These are phyloP conservation scores for Apiotrichum sp. DNA, from an alignment of 1,284 basidiomycete species.

Conservation along the genomic window DNA sequence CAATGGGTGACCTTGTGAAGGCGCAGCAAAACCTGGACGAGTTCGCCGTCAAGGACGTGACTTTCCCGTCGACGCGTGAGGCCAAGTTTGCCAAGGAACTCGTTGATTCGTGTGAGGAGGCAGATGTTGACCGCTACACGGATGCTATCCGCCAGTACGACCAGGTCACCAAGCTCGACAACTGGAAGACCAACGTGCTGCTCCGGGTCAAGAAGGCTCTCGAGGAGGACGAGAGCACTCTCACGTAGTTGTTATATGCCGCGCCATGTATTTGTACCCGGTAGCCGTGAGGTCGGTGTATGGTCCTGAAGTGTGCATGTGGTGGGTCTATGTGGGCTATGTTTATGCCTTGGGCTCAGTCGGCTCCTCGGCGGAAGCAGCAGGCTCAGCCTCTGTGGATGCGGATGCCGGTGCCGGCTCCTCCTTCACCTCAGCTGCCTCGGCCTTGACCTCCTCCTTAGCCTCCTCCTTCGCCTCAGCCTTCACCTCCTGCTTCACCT, in stretches of 20 bases:
- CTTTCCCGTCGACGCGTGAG: conserved; percentile 80
- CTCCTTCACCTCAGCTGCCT: not conserved
- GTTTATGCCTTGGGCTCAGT: conserved; percentile 7
- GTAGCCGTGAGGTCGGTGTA: not conserved
- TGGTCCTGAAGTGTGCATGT: conserved; percentile 2
- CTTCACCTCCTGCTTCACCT: conserved; percentile 1
- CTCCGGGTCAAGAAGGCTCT: conserved; percentile 80
- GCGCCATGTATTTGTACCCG: conserved; percentile 5
- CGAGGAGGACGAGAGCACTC: conserved; percentile 53
- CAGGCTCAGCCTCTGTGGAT: not conserved
- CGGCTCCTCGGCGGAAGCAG: not conserved
- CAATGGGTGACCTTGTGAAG: conserved; percentile 78
- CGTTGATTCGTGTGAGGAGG: conserved; percentile 70
- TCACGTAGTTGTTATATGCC: conserved; percentile 38
- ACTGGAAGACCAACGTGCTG: conserved; percentile 87
- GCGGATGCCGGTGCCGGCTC: not conserved
- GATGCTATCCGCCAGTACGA: conserved; percentile 75
- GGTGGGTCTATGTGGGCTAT: conserved; percentile 4
- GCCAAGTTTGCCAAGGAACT: conserved; percentile 75
- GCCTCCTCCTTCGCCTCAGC: not conserved
- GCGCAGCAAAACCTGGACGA: conserved; percentile 69
- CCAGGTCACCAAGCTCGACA: conserved; percentile 80
- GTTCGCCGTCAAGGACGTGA: conserved; percentile 67
- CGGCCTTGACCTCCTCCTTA: not conserved
- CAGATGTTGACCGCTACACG: conserved; percentile 66